Conservation (phyloP, 1,284 basidiomycete genomes). For the Moniliella sp. region DNA sequence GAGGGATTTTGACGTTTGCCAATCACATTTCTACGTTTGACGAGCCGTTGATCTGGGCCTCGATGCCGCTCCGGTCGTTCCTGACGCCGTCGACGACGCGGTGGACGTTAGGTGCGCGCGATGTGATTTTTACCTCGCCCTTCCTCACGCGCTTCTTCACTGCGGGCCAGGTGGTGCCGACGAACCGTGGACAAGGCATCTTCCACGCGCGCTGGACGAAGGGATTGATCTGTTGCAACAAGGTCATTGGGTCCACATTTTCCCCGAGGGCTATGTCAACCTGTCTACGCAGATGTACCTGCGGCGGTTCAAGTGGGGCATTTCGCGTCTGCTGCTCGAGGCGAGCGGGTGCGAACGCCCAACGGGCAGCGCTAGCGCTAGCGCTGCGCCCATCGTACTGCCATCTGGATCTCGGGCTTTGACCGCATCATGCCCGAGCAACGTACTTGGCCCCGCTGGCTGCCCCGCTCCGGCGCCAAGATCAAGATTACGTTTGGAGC, state of each 20-base stretch:
- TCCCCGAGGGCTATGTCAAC: constrained; percentile 76
- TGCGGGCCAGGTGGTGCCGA: constrained; percentile 77
- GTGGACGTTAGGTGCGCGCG: constrained; percentile 72
- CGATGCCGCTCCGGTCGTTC: not conserved
- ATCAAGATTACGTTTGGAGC: constrained; percentile 3
- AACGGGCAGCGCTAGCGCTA: not conserved
- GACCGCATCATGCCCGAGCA: constrained; percentile 30
- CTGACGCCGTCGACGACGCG: constrained; percentile 39
- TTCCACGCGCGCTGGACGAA: constrained; percentile 64
- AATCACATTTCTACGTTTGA: constrained; percentile 25
- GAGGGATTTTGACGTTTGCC: constrained; percentile 23
- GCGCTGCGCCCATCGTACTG: constrained; percentile 48
- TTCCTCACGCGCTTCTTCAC: constrained; percentile 53
- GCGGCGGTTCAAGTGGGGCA: constrained; percentile 82
- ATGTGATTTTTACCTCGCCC: constrained; percentile 80
- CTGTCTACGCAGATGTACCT: constrained; percentile 43
- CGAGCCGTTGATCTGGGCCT: constrained; percentile 1
- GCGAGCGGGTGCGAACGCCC: constrained; percentile 1
- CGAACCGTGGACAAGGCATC: constrained; percentile 67
- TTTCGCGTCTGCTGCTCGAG: constrained; percentile 43
- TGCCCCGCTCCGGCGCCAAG: constrained; percentile 16
- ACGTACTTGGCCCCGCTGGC: constrained; percentile 12
- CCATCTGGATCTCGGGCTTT: constrained; percentile 59
- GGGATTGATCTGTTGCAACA: constrained; percentile 57
- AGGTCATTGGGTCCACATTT: constrained; percentile 82